Evolutionary conservation across 1,139 yeast species (phyloP).

Genomic region (Sugiyamaella castrensis): DNA sequence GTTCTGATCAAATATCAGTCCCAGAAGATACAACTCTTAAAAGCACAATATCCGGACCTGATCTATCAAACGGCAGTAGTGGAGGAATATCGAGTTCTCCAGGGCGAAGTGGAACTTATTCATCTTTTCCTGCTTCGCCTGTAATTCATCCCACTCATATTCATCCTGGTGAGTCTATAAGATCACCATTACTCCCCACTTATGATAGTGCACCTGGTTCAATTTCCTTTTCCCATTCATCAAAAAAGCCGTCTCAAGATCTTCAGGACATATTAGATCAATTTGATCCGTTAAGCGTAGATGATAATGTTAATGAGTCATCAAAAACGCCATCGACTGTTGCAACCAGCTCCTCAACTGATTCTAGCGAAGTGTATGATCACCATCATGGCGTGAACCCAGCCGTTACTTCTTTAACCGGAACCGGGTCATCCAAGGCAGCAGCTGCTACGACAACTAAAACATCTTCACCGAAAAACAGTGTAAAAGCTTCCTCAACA

Average conservation of each 20-base stretch:
- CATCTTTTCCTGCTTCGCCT: slow-evolving; percentile 16
- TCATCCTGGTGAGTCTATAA: slow-evolving; percentile 14
- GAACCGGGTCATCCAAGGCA: not conserved
- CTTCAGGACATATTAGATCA: slow-evolving; percentile 34
- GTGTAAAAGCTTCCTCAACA: not conserved
- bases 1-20: too few species aligned
- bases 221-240: slow-evolving; percentile 11
- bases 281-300: slow-evolving; percentile 32
- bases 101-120: not conserved
- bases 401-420: too few species aligned
- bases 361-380: not conserved
- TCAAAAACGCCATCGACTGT: not conserved
- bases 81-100: too few species aligned
- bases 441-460: not conserved
- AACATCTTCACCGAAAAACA: not conserved
- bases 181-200: slow-evolving; percentile 16
- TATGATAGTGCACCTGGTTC: slow-evolving; percentile 19
- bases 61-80: too few species aligned
- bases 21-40: too few species aligned
- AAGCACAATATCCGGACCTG: too few species aligned
- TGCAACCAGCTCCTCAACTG: not conserved
- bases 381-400: too few species aligned
- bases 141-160: slow-evolving; percentile 19
- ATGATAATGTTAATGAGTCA: not conserved
- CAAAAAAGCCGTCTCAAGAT: slow-evolving; percentile 14